A percentile compares a stretch with the other conserved stretches of the same genome.
These are phyloP conservation scores for Lachancea sp. DNA, from an alignment of 805 yeast genomes.

Conservation along the genomic window DNA sequence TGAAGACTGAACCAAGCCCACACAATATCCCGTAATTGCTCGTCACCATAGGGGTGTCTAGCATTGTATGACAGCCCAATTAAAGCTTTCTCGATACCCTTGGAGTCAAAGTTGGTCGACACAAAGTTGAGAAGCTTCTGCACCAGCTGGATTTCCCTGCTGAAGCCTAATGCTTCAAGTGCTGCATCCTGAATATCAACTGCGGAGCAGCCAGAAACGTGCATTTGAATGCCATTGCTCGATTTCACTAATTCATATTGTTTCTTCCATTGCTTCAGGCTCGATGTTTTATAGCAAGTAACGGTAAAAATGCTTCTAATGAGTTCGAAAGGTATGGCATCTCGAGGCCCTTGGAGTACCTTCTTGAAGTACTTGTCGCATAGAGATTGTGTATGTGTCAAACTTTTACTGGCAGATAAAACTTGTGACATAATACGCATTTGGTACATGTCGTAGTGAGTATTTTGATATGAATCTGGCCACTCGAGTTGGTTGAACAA, in stretches of 20 bases:
- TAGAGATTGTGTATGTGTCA: conserved; percentile 24
- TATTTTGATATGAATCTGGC: conserved; percentile 25
- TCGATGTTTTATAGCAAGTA: conserved; percentile 35
- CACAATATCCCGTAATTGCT: conserved; percentile 29
- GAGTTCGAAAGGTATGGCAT: conserved; percentile 47
- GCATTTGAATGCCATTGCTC: conserved; percentile 39
- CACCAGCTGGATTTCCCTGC: conserved; percentile 40
- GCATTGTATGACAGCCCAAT: conserved; percentile 44
- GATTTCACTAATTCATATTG: conserved; percentile 47
- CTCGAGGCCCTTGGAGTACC: conserved; percentile 46
- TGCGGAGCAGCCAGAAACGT: conserved; percentile 18
- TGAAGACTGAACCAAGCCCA: conserved; percentile 56
- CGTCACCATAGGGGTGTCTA: conserved; percentile 16
- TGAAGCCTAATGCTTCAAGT: conserved; percentile 48
- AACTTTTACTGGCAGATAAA: conserved; percentile 17
- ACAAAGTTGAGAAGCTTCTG: conserved; percentile 53
- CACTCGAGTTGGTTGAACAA: conserved; percentile 35
- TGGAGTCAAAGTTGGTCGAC: conserved; percentile 48
- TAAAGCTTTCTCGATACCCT: conserved; percentile 50
- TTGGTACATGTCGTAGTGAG: conserved; percentile 33
- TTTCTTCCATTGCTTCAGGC: conserved; percentile 51
- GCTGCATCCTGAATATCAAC: conserved; percentile 46
- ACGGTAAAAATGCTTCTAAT: conserved; percentile 40
- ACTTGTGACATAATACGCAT: conserved; percentile 30
- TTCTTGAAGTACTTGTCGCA: conserved; percentile 42